Evolutionary conservation across 2,329 filamentous ascomycete genomes (phyloP).

Genomic region (Aspergillus luchuensis): DNA sequence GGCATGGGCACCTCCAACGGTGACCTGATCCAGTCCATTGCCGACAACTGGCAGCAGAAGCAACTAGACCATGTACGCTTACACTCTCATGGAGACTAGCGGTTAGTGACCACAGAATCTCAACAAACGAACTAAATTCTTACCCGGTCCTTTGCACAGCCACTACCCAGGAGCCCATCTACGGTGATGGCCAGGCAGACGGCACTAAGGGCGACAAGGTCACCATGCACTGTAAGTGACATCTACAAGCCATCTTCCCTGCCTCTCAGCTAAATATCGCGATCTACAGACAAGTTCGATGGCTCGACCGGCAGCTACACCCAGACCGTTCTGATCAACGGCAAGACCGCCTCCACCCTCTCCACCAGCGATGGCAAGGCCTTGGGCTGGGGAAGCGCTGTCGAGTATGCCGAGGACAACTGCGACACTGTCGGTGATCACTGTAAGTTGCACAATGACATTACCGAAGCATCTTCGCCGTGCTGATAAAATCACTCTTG

Average conservation of each 20-base stretch:
- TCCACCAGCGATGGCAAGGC: slow-evolving; percentile 49
- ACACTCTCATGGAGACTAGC: slow-evolving; percentile 21
- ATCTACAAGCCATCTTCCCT: no score
- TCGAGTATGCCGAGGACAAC: slow-evolving; percentile 43
- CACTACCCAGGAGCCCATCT: slow-evolving; percentile 34
- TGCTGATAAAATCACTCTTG: neutral
- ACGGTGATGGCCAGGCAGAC: slow-evolving; percentile 29
- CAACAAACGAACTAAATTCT: neutral
- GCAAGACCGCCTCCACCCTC: slow-evolving; percentile 43
- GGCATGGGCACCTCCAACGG: slow-evolving; percentile 52
- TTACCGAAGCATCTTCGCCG: neutral
- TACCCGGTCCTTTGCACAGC: neutral
- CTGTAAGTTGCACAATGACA: slow-evolving; percentile 24
- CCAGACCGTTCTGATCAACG: slow-evolving; percentile 36
- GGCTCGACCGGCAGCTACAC: slow-evolving; percentile 57
- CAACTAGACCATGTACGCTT: slow-evolving; percentile 46
- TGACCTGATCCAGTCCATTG: slow-evolving; percentile 52
- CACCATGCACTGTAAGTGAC: slow-evolving; percentile 43
- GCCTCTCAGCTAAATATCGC: no score
- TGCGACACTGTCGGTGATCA: slow-evolving; percentile 47
- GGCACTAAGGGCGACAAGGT: slow-evolving; percentile 36
- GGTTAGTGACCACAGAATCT: slow-evolving; percentile 11
- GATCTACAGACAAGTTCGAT: slow-evolving; percentile 39
- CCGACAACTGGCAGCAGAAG: slow-evolving; percentile 40
- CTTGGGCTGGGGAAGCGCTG: slow-evolving; percentile 48